Evolutionary conservation across 768 basidiomycete genomes (phyloP), one percentile per base, ranked within the genome.

Genomic region (Leccinum aurantiacum): DNA sequence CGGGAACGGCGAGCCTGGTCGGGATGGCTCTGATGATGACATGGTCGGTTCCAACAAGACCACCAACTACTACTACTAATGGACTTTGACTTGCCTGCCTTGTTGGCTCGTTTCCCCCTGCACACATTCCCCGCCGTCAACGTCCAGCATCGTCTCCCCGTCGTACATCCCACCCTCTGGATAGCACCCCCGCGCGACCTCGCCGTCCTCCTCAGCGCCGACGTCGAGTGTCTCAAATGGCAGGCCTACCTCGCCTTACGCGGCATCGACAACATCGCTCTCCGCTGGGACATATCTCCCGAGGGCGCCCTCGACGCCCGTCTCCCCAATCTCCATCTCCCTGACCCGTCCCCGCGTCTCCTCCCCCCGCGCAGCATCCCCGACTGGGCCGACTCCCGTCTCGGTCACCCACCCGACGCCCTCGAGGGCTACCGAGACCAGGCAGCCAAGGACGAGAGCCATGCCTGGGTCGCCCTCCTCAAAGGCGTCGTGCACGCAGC

Each of bases 171-270:
- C 24, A 76, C 86, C 0, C 80, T 93, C 49, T 91, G 90, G 88
- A 83, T 92, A 24, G 78, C 77, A 15, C 81, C 84, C 22, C 87
- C 85, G 2, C 65, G 70, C 55, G 61, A 53, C 52, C 15, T 60
- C 62, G 31, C 66, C 31, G 64, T 66, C 53, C 65, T 76, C 3
- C 81, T 93, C 61, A 91, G 89, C 73, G 72, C 79, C 56, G 91
- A 93, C 74, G 86, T 93, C 65, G 90, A 93, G 65, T 93, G 91
- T 71, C 82, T 94, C 69, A 93, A 91, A 75, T 93, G 91, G 91
- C 92, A 94, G 72, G 90, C 92, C 0, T 92, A 89, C 65, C 25
- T 83, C 88, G 52, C 86, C 6, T 75, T 84, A 8, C 77, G 89
- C 59, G 85, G 84, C 8, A 68, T 89, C 60, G 69, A 66, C 19